Evolutionary conservation across 2,329 filamentous ascomycete species (phyloP).

Genomic region (Neoscytalidium dimidiatum): DNA sequence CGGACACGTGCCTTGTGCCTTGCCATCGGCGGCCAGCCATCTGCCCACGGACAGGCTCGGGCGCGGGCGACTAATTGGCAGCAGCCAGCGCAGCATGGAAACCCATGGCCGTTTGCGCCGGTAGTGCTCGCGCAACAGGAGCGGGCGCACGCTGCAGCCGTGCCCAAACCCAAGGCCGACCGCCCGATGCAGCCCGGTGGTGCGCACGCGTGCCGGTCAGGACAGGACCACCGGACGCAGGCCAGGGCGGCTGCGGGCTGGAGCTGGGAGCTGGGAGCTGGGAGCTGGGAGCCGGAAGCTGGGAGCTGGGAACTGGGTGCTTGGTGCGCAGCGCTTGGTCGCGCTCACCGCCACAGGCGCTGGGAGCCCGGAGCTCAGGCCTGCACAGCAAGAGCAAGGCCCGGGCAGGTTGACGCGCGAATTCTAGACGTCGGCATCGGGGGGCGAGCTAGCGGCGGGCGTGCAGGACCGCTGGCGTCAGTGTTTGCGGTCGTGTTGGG

Average conservation of each 20-base stretch:
- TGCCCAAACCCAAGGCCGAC: conserved; percentile 13
- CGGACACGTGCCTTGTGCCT: not conserved
- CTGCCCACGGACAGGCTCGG: not conserved
- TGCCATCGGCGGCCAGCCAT: not conserved
- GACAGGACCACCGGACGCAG: not conserved
- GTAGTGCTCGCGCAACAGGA: not conserved
- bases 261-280: not conserved
- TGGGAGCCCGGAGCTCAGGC: not conserved
- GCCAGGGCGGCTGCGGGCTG: not conserved
- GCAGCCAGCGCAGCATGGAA: conserved; percentile 12
- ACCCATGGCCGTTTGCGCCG: not conserved
- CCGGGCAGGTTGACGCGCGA: not conserved
- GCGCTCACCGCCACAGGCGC: conserved; percentile 17
- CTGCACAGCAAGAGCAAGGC: too few relatives aligned
- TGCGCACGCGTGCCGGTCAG: not conserved
- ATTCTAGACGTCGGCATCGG: conserved; percentile 11
- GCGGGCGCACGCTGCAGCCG: conserved; percentile 10
- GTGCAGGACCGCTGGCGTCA: conserved; percentile 17
- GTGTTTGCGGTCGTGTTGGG: conserved; percentile 9
- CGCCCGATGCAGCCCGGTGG: not conserved
- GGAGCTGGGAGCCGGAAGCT: too few relatives aligned
- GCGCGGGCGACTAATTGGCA: conserved; percentile 12
- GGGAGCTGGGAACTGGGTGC: too few relatives aligned
- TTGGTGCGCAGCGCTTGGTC: not conserved
- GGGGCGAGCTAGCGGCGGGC: conserved; percentile 10